These are phyloP conservation scores for Phytophthora pini DNA, from an alignment of 352 stramenopile species.

Conservation along the genomic window DNA sequence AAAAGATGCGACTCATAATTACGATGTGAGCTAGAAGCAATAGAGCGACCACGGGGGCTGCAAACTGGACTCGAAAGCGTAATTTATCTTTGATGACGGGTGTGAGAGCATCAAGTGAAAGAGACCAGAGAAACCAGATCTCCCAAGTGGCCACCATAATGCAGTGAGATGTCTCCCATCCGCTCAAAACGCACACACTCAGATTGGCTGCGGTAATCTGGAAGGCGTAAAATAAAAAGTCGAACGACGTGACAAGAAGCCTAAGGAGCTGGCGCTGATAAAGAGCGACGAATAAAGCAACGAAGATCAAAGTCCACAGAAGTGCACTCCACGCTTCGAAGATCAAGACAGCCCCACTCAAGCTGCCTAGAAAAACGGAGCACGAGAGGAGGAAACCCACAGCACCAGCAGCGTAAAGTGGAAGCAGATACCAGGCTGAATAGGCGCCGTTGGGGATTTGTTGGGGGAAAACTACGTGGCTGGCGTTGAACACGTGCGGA, in stretches of 20 bases:
- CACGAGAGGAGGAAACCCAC: slow-evolving; percentile 16
- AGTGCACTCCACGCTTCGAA: background rate
- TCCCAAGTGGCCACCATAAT: slow-evolving; percentile 14
- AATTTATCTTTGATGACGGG: slow-evolving; percentile 39
- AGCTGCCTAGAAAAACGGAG: slow-evolving; percentile 4
- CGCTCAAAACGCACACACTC: slow-evolving; percentile 30
- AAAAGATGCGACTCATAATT: slow-evolving; percentile 19
- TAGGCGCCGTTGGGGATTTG: too few species aligned
- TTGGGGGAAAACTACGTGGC: background rate
- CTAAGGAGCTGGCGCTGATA: slow-evolving; percentile 41
- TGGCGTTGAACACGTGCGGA: slow-evolving; percentile 14
- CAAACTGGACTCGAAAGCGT: slow-evolving; percentile 15
- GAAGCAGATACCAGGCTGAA: background rate
- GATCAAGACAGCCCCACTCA: background rate
- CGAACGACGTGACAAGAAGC: slow-evolving; percentile 43
- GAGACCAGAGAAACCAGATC: slow-evolving; percentile 33
- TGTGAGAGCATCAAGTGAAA: slow-evolving; percentile 42
- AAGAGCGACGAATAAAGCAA: slow-evolving; percentile 17
- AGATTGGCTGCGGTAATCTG: slow-evolving; percentile 38
- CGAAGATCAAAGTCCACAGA: slow-evolving; percentile 19
- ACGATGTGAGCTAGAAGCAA: slow-evolving; percentile 16
- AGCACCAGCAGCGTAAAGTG: slow-evolving; percentile 12
- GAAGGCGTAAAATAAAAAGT: slow-evolving; percentile 44
- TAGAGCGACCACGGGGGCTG: slow-evolving; percentile 12
- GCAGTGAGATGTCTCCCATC: slow-evolving; percentile 12